Evolutionary conservation across 129 eudicot genomes (phyloP), one percentile per base, ranked within the genome.

Genomic region (Ambrosia trifida): DNA sequence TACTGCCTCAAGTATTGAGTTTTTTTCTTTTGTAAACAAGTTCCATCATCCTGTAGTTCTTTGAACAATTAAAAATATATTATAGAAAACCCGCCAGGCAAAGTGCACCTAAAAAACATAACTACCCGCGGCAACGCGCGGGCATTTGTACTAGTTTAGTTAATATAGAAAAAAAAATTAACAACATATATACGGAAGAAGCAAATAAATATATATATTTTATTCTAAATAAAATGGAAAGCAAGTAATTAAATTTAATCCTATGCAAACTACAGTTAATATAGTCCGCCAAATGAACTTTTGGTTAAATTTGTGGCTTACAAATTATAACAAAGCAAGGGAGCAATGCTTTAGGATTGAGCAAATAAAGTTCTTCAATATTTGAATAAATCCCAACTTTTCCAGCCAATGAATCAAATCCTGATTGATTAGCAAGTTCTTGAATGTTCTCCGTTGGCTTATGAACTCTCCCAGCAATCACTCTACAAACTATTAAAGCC

Each of bases 371-470:
- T 76, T 88, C 97, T 72, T 91, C 97, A 82, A 85, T 83, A 56
- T 86, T 92, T 50, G 98, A 85, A 74, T 87, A 84, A 17, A 77
- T 72, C 6, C 98, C 98, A n/a, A 92, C 96, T 89, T 92, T 92
- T 41, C 98, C 98, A 13, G 98, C 98, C 85, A 92, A 76, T 4
- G 98, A 92, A 83, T 92, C 98, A 67, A 92, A 92, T 28, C 98
- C 98, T 0, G 95, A 84, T 80, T 86, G 89, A 24, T 88, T 91
- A 66, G 78, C 83, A 78, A 92, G 58, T 64, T 92, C 98, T 76
- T 92, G 87, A 69, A 86, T 45, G 73, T 87, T 86, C 76, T 92
- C 96, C 85, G 85, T 61, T 2, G 96, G 95, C 78, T 89, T 83
- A 66, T 89, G 98, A 54, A 92, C 96, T 56, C 98, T 89, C 10